Evolutionary conservation across 208 protist genomes (phyloP), one percentile per base, ranked within the genome.

Genomic region (Leishmania major): DNA sequence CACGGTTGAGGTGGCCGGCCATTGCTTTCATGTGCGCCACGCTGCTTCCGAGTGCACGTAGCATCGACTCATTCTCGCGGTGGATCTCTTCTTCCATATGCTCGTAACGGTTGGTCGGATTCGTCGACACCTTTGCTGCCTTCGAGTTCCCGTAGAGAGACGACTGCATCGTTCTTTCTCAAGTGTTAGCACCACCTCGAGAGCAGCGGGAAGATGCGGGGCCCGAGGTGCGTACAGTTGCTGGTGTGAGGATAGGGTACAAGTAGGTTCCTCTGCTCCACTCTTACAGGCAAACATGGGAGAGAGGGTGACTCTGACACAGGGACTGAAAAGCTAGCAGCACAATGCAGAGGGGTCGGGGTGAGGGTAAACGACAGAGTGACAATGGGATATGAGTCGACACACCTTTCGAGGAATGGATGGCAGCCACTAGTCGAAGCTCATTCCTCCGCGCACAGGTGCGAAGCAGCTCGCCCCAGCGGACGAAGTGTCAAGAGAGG

Each of bases 11-110:
- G 28, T 78, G 59, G 25, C 82, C 87, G 5, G 94, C 94, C 78
- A 91, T 90, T 3, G 84, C 37, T 43, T 95, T 94, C 90, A 97
- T 94, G 28, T 86, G 79, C 6, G 66, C 75, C 37, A 94, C 91
- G 51, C 89, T 94, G 71, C 79, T 87, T 25, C 91, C 87, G 17
- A 97, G 84, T 28, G 94, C 91, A 22, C 83, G 85, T 45, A 97
- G 79, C 75, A 96, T 89, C 55, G 90, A 89, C 76, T 97, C 94
- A 73, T 97, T 97, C 83, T 97, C 94, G 10, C 84, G 79, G 49
- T 92, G 84, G 3, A 94, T 83, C 67, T 94, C 89, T 37, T 97
- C 91, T 76, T 97, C 91, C 87, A 96, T 90, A 25, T 90, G 85
- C 19, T 84, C 80, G 40, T 76, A 80, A 72, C 79, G 78, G 45